Base-by-base conservation (phyloP, 2,329 filamentous ascomycete genomes). In the Stachybotrys elegans region DNA sequence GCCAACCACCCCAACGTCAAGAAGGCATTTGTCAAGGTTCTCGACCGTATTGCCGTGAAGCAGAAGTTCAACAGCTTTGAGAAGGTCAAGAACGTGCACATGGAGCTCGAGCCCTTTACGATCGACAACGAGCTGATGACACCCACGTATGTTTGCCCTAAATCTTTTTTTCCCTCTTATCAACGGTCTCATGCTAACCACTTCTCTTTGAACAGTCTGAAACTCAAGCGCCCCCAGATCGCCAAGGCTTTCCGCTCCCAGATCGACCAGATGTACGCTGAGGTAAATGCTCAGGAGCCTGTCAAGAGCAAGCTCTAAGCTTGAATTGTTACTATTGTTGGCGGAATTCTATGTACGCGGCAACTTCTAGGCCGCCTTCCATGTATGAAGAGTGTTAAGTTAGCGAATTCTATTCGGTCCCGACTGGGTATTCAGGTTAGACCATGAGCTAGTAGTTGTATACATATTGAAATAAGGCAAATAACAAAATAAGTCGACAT, bases 11-110 rank as follows among this genome's bases (percentile, higher is more conserved):
- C 80, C 41, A 83, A 82, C 58, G 80, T 98, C 19, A 76, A 81
- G 52, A 79, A 79, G 57, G 86, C 87, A 3, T 83, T 95, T 44
- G 61, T 94, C 51, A 85, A 84, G 63, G 80, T 93, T 52, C 71
- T 98, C 25, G 86, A 93, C 47, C 78, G 75, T 43, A 85, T 94
- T 46, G 89, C 81, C 35, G 86, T 79, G 70, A 84, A 83, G 69
- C 81, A 87, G 65, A 95, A 93, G 70, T 91, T 98, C 66, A 93
- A 95, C 61, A 88, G 83, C 53, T 97, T 87, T 56, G 93, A 98
- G 75, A 81, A 81, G 51, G 84, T 97, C 38, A 80, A 78, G 62
- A 86, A 84, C 54, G 76, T 85, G 45, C 68, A 84, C 50, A 68
- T 98, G 53, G 83, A 86, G 56, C 56, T 96, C 13, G 93, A 98